Evolutionary conservation across 164 flowering plant genomes (phyloP), one percentile per base, ranked within the genome.

Genomic region (Hamamelis virginiana): DNA sequence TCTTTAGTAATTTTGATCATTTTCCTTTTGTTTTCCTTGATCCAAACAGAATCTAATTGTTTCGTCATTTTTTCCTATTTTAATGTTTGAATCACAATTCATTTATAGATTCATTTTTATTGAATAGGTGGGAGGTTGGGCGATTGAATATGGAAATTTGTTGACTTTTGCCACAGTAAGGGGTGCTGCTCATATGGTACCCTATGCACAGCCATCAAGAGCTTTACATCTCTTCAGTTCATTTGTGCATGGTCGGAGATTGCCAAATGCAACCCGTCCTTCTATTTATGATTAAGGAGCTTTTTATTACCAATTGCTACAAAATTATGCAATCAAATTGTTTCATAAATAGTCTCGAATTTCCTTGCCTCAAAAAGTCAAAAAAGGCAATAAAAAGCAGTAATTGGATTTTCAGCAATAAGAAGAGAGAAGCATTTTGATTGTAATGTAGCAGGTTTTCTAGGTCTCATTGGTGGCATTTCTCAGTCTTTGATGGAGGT

Each of bases 111-210:
- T 1, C 51, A 16, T 55, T 45, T 68, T 18, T 18, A 14, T 2
- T 67, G 62, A 18, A 38, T 59, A 95, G 97, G 98, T 91, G 14
- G 99, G 91, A 65, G 99, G 99, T 18, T 96, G 97, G 98, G 83
- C 69, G 23, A 88, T 85, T 12, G 98, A 96, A 75, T 92, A 96
- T 66, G 99, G 98, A 61, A 86, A 90, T 41, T 6, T 89, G 46
- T 69, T 92, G 81, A 96, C 94, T 0, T 96, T 96, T 80, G 93
- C 95, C 8, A 96, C 98, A 0, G 99, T 96, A 12, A 84, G 99
- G 72, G 99, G 96, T 26, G 99, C 98, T 64, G 84, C 97, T 48
- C 99, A 96, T 80, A 96, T 92, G 99, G 98, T 92, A 14, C 98
- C 99, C 3, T 91, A 84, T 68, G 81, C 99, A 55, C 97, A 90